phyloP scores from a whole-genome alignment of 352 stramenopile species.

The Pythium apleroticum region DNA sequence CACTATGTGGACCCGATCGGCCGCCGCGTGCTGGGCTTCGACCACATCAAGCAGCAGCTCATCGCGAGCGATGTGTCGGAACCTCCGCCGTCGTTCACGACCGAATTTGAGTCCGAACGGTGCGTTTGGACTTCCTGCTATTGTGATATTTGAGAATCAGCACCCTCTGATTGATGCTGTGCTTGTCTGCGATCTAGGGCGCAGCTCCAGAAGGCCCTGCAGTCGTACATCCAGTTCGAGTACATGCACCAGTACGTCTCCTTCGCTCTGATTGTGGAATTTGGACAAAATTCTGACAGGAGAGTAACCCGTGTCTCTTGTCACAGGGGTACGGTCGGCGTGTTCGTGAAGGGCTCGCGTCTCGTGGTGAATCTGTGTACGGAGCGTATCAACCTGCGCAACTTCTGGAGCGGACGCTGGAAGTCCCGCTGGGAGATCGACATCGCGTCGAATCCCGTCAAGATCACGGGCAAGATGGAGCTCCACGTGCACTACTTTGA shows the following conservation, averaged over 20 bases:
- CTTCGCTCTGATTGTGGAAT: conserved; percentile 1
- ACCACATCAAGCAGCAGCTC: conserved; percentile 82
- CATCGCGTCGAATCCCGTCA: conserved; percentile 45
- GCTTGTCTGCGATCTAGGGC: conserved; percentile 20
- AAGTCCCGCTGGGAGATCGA: conserved; percentile 82
- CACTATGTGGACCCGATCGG: conserved; percentile 86
- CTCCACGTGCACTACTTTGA: conserved; percentile 96
- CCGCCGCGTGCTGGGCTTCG: conserved; percentile 77
- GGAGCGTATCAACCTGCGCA: conserved; percentile 87
- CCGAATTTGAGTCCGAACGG: conserved; percentile 70
- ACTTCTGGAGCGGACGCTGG: conserved; percentile 89
- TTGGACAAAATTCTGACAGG: neutral
- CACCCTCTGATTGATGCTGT: neutral
- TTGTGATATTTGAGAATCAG: conserved; percentile 1
- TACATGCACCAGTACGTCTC: conserved; percentile 70
- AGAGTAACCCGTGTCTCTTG: neutral
- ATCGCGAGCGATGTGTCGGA: conserved; percentile 52
- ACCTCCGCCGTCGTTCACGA: conserved; percentile 36
- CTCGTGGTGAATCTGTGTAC: conserved; percentile 81
- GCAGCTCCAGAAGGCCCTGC: conserved; percentile 64
- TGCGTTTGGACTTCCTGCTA: conserved; percentile 23
- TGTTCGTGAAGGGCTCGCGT: conserved; percentile 65
- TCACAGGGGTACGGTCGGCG: conserved; percentile 74
- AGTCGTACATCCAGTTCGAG: conserved; percentile 83
- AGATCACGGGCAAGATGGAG: conserved; percentile 61